A percentile compares a stretch with the other conserved stretches of the same genome.
phyloP scores from a whole-genome alignment of 805 yeast genomes.

The Wickerhamiella sergipiensis region DNA sequence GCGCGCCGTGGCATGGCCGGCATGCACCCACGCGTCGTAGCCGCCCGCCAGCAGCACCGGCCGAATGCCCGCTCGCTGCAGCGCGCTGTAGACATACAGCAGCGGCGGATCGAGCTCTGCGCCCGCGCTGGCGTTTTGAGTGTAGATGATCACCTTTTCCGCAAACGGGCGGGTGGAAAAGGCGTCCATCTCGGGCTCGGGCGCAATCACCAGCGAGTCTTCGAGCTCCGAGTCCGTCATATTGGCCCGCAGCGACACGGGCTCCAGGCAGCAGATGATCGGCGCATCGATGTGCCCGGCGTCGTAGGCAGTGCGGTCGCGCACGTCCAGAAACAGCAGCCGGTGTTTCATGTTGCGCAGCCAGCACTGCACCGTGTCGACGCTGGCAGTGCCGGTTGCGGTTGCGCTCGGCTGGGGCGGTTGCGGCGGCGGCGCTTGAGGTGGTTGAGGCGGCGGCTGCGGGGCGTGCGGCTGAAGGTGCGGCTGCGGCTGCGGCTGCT shows the following conservation, averaged over 20 bases:
- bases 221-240: constrained; percentile 58
- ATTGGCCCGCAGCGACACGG: constrained; percentile 38
- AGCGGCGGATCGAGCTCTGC: constrained; percentile 19
- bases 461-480: neutral
- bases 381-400: neutral
- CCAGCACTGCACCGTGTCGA: neutral
- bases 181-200: constrained; percentile 38
- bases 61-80: constrained; percentile 30
- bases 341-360: neutral
- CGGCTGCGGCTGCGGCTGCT: neutral
- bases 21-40: constrained; percentile 30
- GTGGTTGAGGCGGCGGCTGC: neutral
- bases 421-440: neutral
- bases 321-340: constrained; percentile 56
- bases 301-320: constrained; percentile 48
- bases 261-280: constrained; percentile 63
- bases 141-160: constrained; percentile 55
- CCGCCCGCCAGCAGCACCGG: constrained; percentile 42
- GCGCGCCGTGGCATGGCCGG: constrained; percentile 10
- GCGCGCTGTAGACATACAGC: constrained; percentile 27
- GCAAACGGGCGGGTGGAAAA: constrained; percentile 43
- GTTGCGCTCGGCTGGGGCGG: neutral
- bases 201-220: constrained; percentile 41
- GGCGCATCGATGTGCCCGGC: constrained; percentile 46
- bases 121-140: constrained; percentile 23